Conservation (phyloP, 768 basidiomycete species). For the Leccinum incarnatum region DNA sequence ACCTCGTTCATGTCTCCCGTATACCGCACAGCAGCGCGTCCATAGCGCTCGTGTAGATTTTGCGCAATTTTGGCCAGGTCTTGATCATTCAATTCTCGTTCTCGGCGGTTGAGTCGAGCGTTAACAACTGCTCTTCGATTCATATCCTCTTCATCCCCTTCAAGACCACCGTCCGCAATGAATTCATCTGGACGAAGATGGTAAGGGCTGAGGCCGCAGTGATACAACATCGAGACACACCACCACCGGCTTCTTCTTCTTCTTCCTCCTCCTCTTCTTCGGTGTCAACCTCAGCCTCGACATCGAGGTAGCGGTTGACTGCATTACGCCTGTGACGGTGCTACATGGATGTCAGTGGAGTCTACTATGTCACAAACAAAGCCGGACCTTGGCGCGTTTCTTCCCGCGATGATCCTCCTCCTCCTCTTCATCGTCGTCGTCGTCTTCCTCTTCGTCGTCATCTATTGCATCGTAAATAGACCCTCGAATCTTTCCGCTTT, state of each 20-base stretch:
- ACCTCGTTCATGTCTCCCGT: conserved; percentile 92
- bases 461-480: conserved; percentile 38
- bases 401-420: conserved; percentile 43
- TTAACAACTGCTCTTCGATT: conserved; percentile 55
- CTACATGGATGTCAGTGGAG: conserved; percentile 30
- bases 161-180: conserved; percentile 57
- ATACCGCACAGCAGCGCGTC: conserved; percentile 67
- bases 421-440: conserved; percentile 49
- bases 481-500: conserved; percentile 27
- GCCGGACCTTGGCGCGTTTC: conserved; percentile 59
- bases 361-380: conserved; percentile 13
- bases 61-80: conserved; percentile 84
- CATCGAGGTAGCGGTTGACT: conserved; percentile 86
- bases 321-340: conserved; percentile 64
- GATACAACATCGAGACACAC: conserved; percentile 28
- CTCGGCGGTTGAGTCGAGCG: conserved; percentile 67
- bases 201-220: conserved; percentile 10
- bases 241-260: conserved; percentile 68
- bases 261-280: conserved; percentile 96
- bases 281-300: conserved; percentile 94
- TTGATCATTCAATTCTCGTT: conserved; percentile 70
- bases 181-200: conserved; percentile 53
- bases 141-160: conserved; percentile 63
- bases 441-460: conserved; percentile 49
- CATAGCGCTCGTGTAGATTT: conserved; percentile 76